These are phyloP conservation scores for Opeltia flavorubescens DNA, from an alignment of 495 filamentous ascomycete genomes.

Conservation along the genomic window DNA sequence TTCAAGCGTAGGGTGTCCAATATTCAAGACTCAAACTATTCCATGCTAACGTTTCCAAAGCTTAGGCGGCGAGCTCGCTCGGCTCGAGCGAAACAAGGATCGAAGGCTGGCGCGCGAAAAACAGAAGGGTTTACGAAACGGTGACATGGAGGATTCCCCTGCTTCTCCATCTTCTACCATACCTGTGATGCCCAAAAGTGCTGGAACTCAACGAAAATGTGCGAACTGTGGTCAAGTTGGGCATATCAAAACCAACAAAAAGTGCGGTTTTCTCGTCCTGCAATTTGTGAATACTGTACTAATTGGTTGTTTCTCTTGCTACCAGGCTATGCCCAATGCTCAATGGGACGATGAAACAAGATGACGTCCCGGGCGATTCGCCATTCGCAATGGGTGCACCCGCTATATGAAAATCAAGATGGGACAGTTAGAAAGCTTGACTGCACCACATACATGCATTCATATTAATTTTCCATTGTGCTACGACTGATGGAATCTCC, in stretches of 20 bases:
- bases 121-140: constrained; percentile 50
- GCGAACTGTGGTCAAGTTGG: constrained; percentile 92
- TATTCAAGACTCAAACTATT: constrained; percentile 4
- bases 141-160: constrained; percentile 26
- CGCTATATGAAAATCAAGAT: constrained; percentile 1
- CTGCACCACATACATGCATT: neutral
- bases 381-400: constrained; percentile 39
- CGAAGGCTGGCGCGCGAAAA: constrained; percentile 84
- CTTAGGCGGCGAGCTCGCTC: constrained; percentile 60
- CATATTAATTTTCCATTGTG: neutral
- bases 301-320: neutral
- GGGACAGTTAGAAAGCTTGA: neutral
- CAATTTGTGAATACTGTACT: neutral
- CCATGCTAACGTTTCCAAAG: constrained; percentile 25
- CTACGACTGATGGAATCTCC: neutral
- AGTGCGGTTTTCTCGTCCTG: constrained; percentile 35
- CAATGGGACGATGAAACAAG: constrained; percentile 68
- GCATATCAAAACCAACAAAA: constrained; percentile 99
- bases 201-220: constrained; percentile 77
- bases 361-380: constrained; percentile 42
- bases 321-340: constrained; percentile 82
- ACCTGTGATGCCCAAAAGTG: constrained; percentile 21
- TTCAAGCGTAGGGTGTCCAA: constrained; percentile 28
- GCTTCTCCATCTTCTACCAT: constrained; percentile 33
- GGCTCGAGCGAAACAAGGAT: constrained; percentile 80